Conservation (phyloP, 2,329 filamentous ascomycete species). For the Simplicillium sp. region DNA sequence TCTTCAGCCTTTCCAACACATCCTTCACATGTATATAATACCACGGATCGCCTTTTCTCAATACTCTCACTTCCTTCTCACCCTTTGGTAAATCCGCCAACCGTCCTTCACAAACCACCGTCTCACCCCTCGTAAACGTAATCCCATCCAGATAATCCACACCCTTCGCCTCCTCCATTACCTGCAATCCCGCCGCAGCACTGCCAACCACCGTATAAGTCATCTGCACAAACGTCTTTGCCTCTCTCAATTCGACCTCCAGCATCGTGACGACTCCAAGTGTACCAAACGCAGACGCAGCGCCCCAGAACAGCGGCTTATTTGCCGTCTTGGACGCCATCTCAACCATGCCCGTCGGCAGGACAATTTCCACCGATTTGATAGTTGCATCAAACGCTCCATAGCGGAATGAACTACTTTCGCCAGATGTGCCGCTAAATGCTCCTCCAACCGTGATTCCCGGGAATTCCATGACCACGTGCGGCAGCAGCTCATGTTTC, state of each 20-base stretch:
- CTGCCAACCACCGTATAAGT: constrained; percentile 40
- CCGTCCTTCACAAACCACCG: constrained; percentile 52
- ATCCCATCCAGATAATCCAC: constrained; percentile 64
- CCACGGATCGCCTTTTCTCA: constrained; percentile 56
- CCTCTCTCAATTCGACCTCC: constrained; percentile 48
- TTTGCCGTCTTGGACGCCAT: constrained; percentile 43
- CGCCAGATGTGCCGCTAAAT: constrained; percentile 57
- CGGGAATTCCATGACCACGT: constrained; percentile 63
- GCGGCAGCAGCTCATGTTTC: constrained; percentile 46
- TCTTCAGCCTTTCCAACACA: constrained; percentile 18
- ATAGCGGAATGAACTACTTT: constrained; percentile 59
- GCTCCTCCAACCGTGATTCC: constrained; percentile 64
- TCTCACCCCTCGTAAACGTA: constrained; percentile 43
- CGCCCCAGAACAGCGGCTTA: constrained; percentile 53
- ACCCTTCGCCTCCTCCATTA: constrained; percentile 31
- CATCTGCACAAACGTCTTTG: constrained; percentile 46
- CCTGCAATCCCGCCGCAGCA: constrained; percentile 25
- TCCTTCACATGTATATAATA: constrained; percentile 60
- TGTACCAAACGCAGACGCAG: constrained; percentile 56
- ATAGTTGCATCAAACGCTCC: constrained; percentile 57
- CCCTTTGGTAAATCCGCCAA: constrained; percentile 37
- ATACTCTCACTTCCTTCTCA: constrained; percentile 35
- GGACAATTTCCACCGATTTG: constrained; percentile 53
- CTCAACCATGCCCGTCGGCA: constrained; percentile 49
- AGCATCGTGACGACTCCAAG: constrained; percentile 57